Evolutionary conservation across 257 asterid species (phyloP).

Genomic region (Lycium ferocissimum): DNA sequence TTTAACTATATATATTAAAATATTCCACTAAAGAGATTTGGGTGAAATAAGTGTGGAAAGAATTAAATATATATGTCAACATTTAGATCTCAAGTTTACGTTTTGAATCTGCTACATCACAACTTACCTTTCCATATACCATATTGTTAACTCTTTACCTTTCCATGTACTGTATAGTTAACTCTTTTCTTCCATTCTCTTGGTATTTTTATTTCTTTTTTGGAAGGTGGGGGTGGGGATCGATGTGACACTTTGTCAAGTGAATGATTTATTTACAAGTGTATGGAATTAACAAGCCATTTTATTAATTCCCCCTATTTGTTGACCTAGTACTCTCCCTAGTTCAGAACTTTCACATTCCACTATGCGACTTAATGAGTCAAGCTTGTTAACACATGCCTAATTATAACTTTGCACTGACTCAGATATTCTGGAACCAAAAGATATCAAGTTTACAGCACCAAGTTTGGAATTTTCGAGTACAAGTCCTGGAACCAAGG

Average conservation of each 20-base stretch:
- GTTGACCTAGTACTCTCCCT: neutral
- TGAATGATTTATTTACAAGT: neutral
- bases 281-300: neutral
- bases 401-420: neutral
- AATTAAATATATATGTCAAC: neutral
- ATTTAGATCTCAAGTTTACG: neutral
- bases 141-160: neutral
- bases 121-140: neutral
- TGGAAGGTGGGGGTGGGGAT: neutral
- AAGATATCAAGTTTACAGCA: conserved; percentile 30
- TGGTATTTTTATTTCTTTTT: neutral
- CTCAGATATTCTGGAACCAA: conserved; percentile 32
- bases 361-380: neutral
- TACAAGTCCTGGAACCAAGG: neutral
- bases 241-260: neutral
- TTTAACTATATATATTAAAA: no score
- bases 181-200: neutral
- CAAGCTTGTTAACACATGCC: neutral
- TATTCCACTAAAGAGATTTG: no score
- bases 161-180: neutral
- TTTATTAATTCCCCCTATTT: neutral
- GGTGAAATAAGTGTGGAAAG: neutral
- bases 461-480: conserved; percentile 32
- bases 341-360: neutral
- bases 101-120: neutral